These are phyloP conservation scores for Annona cherimola DNA, from an alignment of 164 flowering plant genomes.

Conservation along the genomic window DNA sequence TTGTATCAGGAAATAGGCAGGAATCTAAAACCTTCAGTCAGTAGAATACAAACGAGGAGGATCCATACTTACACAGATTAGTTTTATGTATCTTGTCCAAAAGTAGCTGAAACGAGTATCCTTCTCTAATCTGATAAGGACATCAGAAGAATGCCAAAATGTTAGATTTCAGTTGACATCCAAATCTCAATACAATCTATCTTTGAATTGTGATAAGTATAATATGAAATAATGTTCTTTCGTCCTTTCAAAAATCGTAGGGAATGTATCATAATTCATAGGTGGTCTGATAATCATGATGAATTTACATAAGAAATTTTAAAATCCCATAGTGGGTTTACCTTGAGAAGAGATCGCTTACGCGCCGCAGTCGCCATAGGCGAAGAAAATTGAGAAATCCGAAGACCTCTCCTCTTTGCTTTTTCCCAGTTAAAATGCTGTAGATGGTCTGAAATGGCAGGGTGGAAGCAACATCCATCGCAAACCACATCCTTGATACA, in stretches of 20 bases:
- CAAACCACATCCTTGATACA: constrained; percentile 37
- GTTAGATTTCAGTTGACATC: not conserved
- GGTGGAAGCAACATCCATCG: constrained; percentile 81
- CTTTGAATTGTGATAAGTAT: not conserved
- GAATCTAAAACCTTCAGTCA: not conserved
- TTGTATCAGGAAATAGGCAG: too few relatives aligned
- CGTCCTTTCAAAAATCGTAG: not conserved
- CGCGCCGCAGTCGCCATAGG: constrained; percentile 79
- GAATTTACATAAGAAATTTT: not conserved
- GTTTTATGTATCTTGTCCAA: constrained; percentile 51
- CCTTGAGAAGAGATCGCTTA: constrained; percentile 65
- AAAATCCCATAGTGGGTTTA: constrained; percentile 6
- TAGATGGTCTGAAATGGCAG: constrained; percentile 54
- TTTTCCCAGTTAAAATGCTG: constrained; percentile 36
- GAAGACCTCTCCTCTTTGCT: constrained; percentile 30
- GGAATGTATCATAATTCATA: not conserved
- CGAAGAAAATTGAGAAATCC: constrained; percentile 80
- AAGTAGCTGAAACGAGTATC: constrained; percentile 82
- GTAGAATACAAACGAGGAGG: not conserved
- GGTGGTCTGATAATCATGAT: not conserved
- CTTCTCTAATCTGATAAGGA: constrained; percentile 63
- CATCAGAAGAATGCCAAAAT: not conserved
- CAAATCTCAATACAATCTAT: not conserved
- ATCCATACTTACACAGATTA: constrained; percentile 46
- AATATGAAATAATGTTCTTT: too few relatives aligned